A percentile compares a stretch with the other conserved stretches of the same genome.
Evolutionary conservation across 2,329 filamentous ascomycete species (phyloP).

Genomic region (Talaromyces islandicus): DNA sequence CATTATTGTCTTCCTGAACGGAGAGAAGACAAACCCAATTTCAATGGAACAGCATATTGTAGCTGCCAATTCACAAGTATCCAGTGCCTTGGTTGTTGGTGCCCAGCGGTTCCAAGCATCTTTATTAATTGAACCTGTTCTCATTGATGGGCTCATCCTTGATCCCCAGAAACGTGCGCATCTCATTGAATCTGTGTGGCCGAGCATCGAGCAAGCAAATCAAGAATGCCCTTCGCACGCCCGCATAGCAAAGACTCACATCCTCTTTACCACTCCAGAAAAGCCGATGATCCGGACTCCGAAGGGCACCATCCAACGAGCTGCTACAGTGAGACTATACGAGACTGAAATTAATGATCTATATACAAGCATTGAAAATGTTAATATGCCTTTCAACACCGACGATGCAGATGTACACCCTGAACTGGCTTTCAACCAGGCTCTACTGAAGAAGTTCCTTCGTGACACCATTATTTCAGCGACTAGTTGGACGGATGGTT

Average conservation of each 20-base stretch:
- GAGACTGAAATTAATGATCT: conserved; percentile 4
- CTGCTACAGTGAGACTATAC: not conserved
- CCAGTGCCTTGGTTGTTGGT: conserved; percentile 16
- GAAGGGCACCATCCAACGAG: conserved; percentile 7
- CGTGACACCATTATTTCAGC: too few relatives aligned
- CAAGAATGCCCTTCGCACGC: conserved; percentile 2
- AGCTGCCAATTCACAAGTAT: conserved; percentile 11
- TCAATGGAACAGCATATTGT: conserved; percentile 19
- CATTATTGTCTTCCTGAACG: conserved; percentile 19
- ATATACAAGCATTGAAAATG: not conserved
- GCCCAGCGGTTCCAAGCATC: conserved; percentile 19
- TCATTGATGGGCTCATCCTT: too few relatives aligned
- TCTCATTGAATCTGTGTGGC: conserved; percentile 22
- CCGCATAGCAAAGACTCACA: conserved; percentile 1
- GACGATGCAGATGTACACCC: too few relatives aligned
- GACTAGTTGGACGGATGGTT: too few relatives aligned
- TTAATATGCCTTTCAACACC: too few relatives aligned
- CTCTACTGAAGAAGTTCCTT: too few relatives aligned
- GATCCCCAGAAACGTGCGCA: too few relatives aligned
- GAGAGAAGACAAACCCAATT: conserved; percentile 18
- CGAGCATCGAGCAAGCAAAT: conserved; percentile 3
- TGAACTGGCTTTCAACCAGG: too few relatives aligned
- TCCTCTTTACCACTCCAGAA: not conserved
- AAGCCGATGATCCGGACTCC: conserved; percentile 4
- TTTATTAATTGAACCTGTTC: conserved; percentile 15